Evolutionary conservation across 768 basidiomycete species (phyloP), one percentile per base, ranked within the genome.

Genomic region (Lactarius hengduanensis): DNA sequence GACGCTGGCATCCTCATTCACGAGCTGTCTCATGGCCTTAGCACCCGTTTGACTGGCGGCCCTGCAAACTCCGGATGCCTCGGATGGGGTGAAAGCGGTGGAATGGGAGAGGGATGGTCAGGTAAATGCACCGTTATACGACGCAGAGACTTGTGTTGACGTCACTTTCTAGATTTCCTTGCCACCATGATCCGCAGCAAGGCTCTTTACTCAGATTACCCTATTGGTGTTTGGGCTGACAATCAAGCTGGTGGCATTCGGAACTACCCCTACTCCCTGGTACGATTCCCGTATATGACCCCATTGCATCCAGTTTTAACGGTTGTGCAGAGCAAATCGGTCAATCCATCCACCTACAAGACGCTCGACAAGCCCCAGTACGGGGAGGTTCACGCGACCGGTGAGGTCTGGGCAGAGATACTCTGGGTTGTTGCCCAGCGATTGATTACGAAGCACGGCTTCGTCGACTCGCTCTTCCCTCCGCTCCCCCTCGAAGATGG

Each of bases 61-160:
- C 95, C 95, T 0, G 82, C 85, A 62, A 92, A 96, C 79, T 95
- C 93, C 36, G 92, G 91, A 2, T 97, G 96, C 75, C 86, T 98
- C 63, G 94, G 93, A 13, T 98, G 91, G 89, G 96, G 96, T 60
- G 95, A 98, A 79, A 83, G 88, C 34, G 96, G 96, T 47, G 96
- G 95, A 30, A 98, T 98, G 96, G 96, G 96, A 70, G 94, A 97
- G 78, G 95, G 95, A 16, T 97, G 95, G 95, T 95, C 94, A 69
- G 88, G 86, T 83, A 63, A 56, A 79, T 76, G 0, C 8, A 4
- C 8, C 30, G 40, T 15, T 63, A 0, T 50, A 11, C 6, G n/a
- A 0, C 15, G 2, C 10, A 11, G 30, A 57, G 5, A 9, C 64
- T 4, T 59, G 55, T 4, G 18, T 28, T 34, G 53, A 59, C 62